phyloP scores from a whole-genome alignment of 805 yeast species.

The Starmerella potacharoeniae region DNA sequence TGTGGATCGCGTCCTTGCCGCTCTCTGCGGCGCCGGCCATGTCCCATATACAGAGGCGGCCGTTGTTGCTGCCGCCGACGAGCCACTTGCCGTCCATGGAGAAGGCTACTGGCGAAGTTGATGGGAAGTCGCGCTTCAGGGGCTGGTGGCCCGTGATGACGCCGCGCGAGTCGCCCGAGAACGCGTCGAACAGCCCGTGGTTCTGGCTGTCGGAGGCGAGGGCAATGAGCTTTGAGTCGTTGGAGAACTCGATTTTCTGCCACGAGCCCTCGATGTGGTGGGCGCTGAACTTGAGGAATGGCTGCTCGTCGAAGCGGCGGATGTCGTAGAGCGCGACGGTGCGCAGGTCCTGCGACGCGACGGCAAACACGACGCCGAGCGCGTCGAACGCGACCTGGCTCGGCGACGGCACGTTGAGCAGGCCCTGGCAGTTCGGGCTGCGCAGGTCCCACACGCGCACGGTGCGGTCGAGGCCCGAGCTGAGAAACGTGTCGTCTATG shows the following conservation, averaged over 20 bases:
- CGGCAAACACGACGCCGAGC: conserved; percentile 68
- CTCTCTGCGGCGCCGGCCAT: conserved; percentile 17
- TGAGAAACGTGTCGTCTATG: conserved; percentile 47
- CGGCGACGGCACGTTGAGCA: conserved; percentile 44
- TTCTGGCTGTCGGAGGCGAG: conserved; percentile 43
- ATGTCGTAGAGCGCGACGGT: conserved; percentile 51
- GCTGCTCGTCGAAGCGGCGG: conserved; percentile 46
- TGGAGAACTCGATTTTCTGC: conserved; percentile 66
- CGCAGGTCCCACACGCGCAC: conserved; percentile 82
- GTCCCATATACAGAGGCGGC: conserved; percentile 45
- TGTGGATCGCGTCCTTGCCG: conserved; percentile 14
- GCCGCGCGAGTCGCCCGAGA: conserved; percentile 43
- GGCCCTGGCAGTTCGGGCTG: conserved; percentile 53
- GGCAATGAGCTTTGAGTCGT: conserved; percentile 56
- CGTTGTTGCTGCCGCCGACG: conserved; percentile 49
- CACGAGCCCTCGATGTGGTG: conserved; percentile 33
- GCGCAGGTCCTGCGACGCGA: conserved; percentile 38
- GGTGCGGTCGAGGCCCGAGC: conserved; percentile 65
- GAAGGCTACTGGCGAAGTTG: conserved; percentile 44
- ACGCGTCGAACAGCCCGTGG: conserved; percentile 61
- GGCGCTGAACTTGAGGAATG: conserved; percentile 38
- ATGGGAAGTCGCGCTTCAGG: conserved; percentile 31
- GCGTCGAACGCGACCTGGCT: conserved; percentile 66
- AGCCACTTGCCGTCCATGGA: conserved; percentile 59
- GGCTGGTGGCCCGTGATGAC: conserved; percentile 40